Conservation (phyloP, 495 filamentous ascomycete species). For the Neurospora sp. region DNA sequence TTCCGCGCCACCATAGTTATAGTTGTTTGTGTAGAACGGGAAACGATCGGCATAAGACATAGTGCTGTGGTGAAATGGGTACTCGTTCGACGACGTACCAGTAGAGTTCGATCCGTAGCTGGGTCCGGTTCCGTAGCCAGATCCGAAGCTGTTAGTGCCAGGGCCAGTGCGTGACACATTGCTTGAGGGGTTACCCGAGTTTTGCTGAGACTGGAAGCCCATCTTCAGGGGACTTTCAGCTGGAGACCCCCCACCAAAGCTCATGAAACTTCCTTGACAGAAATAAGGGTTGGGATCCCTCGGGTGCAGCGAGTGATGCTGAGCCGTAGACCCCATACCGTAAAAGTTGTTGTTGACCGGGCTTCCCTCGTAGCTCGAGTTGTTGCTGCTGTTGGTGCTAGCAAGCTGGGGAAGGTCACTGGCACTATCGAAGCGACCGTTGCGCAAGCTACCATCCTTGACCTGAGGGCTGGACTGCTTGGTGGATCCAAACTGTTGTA, state of each 20-base stretch:
- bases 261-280: constrained; percentile 5
- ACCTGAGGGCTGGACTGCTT: constrained; percentile 31
- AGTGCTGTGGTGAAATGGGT: constrained; percentile 23
- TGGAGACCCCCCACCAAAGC: constrained; percentile 15
- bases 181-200: constrained; percentile 7
- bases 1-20: constrained; percentile 14
- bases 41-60: constrained; percentile 23
- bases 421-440: constrained; percentile 23
- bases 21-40: constrained; percentile 18
- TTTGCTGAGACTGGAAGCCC: constrained; percentile 8
- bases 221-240: constrained; percentile 19
- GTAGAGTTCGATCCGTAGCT: constrained; percentile 11
- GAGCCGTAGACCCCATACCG: constrained; percentile 22
- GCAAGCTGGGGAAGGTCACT: constrained; percentile 16
- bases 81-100: constrained; percentile 31
- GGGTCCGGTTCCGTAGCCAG: not conserved
- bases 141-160: not conserved
- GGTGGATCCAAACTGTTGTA: constrained; percentile 34
- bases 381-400: constrained; percentile 20
- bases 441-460: constrained; percentile 23
- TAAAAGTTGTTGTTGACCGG: constrained; percentile 24
- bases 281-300: constrained; percentile 28
- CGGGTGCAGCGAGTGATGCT: constrained; percentile 28
- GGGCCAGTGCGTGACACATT: not conserved
- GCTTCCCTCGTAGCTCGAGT: constrained; percentile 28